These are phyloP conservation scores for Cynara cardunculus DNA, from an alignment of 129 eudicot species.

Conservation along the genomic window DNA sequence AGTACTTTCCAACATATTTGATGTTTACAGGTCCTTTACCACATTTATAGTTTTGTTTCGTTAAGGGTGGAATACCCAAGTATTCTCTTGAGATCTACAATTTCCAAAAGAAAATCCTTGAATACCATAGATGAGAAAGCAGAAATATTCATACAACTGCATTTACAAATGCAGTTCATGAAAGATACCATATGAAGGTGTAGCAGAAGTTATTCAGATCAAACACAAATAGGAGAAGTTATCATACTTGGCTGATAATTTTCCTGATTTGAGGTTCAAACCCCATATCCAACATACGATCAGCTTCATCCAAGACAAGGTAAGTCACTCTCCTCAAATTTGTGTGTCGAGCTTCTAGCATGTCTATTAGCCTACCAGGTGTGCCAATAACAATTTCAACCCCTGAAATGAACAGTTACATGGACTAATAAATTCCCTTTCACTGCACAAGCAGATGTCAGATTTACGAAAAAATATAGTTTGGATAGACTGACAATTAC, in stretches of 20 bases:
- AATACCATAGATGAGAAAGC: background rate
- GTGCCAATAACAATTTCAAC: constrained; percentile 95
- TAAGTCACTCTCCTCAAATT: constrained; percentile 93
- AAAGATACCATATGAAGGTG: background rate
- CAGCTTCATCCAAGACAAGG: constrained; percentile 98
- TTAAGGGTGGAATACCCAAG: background rate
- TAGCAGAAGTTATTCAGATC: background rate
- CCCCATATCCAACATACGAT: constrained; percentile 99
- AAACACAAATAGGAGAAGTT: background rate
- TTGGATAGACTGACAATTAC: background rate
- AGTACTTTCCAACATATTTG: background rate
- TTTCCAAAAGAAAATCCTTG: background rate
- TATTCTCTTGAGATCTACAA: background rate
- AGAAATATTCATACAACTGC: background rate
- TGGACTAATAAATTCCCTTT: background rate
- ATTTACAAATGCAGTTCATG: background rate
- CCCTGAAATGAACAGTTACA: constrained; percentile 44
- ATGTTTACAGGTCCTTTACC: background rate
- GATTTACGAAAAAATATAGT: background rate
- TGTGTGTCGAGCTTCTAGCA: constrained; percentile 89
- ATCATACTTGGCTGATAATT: constrained; percentile 68
- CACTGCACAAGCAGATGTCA: background rate
- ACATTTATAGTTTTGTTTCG: background rate
- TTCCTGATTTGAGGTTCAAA: constrained; percentile 99
- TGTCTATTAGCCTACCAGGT: constrained; percentile 94